These are phyloP conservation scores for Fusarium odoratissimum DNA, from an alignment of 2,329 filamentous ascomycete species.

Conservation along the genomic window DNA sequence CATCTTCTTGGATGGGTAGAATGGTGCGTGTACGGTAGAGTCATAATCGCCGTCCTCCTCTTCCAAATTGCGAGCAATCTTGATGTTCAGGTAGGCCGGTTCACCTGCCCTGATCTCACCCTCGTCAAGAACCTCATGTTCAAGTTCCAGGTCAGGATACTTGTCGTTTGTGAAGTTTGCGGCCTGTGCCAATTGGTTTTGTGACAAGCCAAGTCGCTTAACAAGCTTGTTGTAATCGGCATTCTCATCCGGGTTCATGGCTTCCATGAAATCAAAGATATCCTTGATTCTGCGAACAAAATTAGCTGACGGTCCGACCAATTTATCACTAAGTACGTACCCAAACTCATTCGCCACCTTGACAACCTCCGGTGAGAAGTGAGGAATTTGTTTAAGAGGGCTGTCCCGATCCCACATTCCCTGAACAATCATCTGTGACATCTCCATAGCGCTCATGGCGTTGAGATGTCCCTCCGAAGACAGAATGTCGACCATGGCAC, in stretches of 20 bases:
- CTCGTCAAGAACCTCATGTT: constrained; percentile 85
- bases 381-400: constrained; percentile 96
- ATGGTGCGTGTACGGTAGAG: constrained; percentile 90
- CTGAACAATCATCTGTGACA: constrained; percentile 99
- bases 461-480: constrained; percentile 97
- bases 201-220: constrained; percentile 80
- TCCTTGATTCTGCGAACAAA: constrained; percentile 77
- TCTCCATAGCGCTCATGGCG: constrained; percentile 98
- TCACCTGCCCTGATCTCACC: constrained; percentile 84
- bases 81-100: constrained; percentile 84
- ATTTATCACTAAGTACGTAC: constrained; percentile 58
- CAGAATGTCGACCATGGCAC: constrained; percentile 92
- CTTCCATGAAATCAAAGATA: constrained; percentile 97
- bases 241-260: constrained; percentile 97
- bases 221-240: constrained; percentile 81
- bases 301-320: constrained; percentile 46
- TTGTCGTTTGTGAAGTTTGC: constrained; percentile 95
- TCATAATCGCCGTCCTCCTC: constrained; percentile 74
- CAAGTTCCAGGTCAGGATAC: constrained; percentile 93
- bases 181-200: constrained; percentile 86
- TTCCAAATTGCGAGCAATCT: constrained; percentile 83
- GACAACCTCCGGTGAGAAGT: constrained; percentile 87
- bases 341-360: constrained; percentile 83
- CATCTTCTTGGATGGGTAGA: constrained; percentile 91
- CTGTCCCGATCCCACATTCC: constrained; percentile 99